Evolutionary conservation across 108 stramenopile species (phyloP), one percentile per base, ranked within the genome.

Genomic region (Cyclotella sp.): DNA sequence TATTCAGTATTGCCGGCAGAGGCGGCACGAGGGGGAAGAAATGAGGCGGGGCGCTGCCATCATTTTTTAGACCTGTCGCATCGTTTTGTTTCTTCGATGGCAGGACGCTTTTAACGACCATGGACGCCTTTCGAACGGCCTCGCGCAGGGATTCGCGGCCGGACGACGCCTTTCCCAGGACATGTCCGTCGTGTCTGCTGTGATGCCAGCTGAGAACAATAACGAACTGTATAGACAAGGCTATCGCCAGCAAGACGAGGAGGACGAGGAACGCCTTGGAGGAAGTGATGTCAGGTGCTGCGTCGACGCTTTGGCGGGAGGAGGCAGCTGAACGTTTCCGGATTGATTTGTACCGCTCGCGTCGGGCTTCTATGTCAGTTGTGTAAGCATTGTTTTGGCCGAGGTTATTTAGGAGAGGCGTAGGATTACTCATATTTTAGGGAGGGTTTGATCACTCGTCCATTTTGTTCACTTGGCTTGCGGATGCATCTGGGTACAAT

Each of bases 131-230:
- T 53, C 63, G 26, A 26, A 58, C 62, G 4, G 54, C 51, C 14
- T 28, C 51, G 21, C 27, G 51, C 29, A 70, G 21, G 27, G 39
- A 51, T 7, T 57, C 63, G 21, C 53, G 19, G 28, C 47, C 63
- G 19, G 44, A 59, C 28, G 63, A 57, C 10, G 64, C 16, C 43
- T 67, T 72, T 12, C 81, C 81, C 47, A 82, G 57, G 0, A 82
- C 81, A 28, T 75, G 63, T 22, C 30, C 59, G 52, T 82, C 81
- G 27, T 82, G 81, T 30, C 81, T 42, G 14, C 52, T 26, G 55
- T 82, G 81, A 52, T 82, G 81, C 81, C 81, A 82, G 9, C 51
- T 70, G 59, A 82, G 71, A 15, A 82, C 81, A 22, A 82, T 82
- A 0, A 64, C 21, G 70, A 82, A 82, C 66, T 82, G 81, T 6